phyloP scores from a whole-genome alignment of 1,139 yeast species.

The Saccharomycopsis crataegensis region DNA sequence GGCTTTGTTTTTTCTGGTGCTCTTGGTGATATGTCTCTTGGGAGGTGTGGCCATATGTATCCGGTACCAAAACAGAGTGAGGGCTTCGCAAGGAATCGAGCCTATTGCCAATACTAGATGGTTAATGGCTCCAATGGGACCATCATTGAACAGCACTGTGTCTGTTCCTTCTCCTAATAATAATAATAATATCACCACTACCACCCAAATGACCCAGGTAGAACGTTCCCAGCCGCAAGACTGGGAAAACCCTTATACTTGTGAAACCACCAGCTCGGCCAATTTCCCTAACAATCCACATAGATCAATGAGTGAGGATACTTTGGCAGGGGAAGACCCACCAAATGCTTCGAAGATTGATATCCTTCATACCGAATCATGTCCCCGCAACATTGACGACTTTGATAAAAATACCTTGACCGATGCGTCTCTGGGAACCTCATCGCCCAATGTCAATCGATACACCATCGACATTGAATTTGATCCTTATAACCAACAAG shows the following conservation, averaged over 20 bases:
- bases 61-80: slow-evolving; percentile 8
- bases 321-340: slow-evolving; percentile 1
- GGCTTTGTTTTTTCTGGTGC: slow-evolving; percentile 6
- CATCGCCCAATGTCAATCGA: slow-evolving; percentile 13
- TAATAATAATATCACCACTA: neutral
- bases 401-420: neutral
- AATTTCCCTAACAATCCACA: neutral
- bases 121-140: slow-evolving; percentile 18
- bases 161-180: neutral
- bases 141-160: neutral
- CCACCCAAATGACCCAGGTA: no score
- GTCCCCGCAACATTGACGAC: neutral
- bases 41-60: neutral
- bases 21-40: neutral
- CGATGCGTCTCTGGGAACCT: neutral
- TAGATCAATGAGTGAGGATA: slow-evolving; percentile 1
- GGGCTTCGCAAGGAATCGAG: slow-evolving; percentile 9
- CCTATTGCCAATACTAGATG: slow-evolving; percentile 10
- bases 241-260: neutral
- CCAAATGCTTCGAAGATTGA: slow-evolving; percentile 2
- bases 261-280: neutral
- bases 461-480: slow-evolving; percentile 18
- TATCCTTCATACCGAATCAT: slow-evolving; percentile 1
- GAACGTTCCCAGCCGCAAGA: neutral
- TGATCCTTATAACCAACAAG: slow-evolving; percentile 12